Base-by-base conservation (phyloP, 192 early-diverging fungal genomes). In the Neocallimastix lanati region DNA sequence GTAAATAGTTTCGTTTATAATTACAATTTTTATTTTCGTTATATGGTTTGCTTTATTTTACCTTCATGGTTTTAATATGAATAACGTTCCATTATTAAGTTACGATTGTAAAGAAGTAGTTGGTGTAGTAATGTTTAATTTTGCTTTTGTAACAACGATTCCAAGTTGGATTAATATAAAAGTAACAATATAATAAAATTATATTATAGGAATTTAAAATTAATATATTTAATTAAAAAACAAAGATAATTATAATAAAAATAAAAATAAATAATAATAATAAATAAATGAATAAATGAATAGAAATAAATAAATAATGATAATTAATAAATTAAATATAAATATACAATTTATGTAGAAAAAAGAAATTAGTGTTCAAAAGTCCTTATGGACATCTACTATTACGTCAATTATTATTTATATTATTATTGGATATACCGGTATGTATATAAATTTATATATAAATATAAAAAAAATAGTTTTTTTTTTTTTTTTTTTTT, bases 101-200 rank as follows among this genome's bases (percentile, higher is more conserved):
- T 58, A 33, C 9, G 67, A 78, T n/a, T 87, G 82, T 81, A 78
- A 77, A 18, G 80, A 76, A 16, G 82, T 87, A 0, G 78, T 86
- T 9, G 88, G 88, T 21, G 83, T 86, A 0, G 83, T 90, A 76
- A 86, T 90, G 81, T 79, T 87, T 21, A 90, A 89, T 81, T 80
- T 89, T 79, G 85, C 88, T 2, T 85, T 85, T 76, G 87, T 86
- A 27, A 84, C 84, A 16, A 82, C 89, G 29, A 84, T 90, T 2
- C 88, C 88, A 76, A 83, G 83, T 27, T 90, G 88, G 88, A 84
- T 90, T 29, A 90, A 90, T 78, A 80, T 89, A n/a, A 90, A 90
- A 83, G 86, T 88, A 29, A 12, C 2, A 21, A 79, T 78, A 21
- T 6, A 33, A 33, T 33, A 6, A 33, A 33, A 33, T n/a, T n/a